Conservation (phyloP, 116 monocot genomes). For the Cymodocea nodosa region DNA sequence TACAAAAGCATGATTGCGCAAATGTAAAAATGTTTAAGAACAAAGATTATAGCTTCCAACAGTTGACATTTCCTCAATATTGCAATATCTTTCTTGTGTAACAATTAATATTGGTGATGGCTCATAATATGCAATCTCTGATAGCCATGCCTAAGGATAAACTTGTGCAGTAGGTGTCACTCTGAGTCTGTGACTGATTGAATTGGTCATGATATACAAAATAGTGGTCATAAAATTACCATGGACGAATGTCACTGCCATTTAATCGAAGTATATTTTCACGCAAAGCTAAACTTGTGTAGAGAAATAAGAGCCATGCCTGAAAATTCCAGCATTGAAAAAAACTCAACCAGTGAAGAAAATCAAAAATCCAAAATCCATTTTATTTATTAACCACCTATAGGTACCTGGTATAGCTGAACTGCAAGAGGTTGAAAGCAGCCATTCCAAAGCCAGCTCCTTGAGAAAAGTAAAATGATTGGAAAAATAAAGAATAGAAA, state of each 20-base stretch:
- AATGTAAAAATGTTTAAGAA: too few relatives aligned
- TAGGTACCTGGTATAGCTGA: conserved; percentile 50
- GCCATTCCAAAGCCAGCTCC: conserved; percentile 45
- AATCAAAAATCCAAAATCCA: background rate
- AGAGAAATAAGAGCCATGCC: conserved; percentile 64
- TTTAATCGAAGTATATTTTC: conserved; percentile 48
- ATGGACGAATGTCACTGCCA: conserved; percentile 56
- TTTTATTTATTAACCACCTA: background rate
- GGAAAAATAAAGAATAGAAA: conserved; percentile 57
- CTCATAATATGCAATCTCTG: too few relatives aligned
- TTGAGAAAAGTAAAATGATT: conserved; percentile 27
- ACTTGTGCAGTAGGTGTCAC: too few relatives aligned
- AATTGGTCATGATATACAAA: background rate
- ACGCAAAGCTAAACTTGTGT: conserved; percentile 57
- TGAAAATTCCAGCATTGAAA: conserved; percentile 2
- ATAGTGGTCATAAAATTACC: conserved; percentile 16
- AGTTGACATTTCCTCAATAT: too few relatives aligned
- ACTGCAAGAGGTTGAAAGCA: conserved; percentile 55
- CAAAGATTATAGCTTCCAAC: too few relatives aligned
- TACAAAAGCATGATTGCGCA: too few relatives aligned
- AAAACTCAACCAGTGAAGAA: background rate
- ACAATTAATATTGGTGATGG: too few relatives aligned
- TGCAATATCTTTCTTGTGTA: too few relatives aligned
- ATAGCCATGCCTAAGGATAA: too few relatives aligned
- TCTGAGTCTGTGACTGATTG: too few relatives aligned